phyloP scores from a whole-genome alignment of 1,284 basidiomycete genomes.

The Amylostereum areolatum region DNA sequence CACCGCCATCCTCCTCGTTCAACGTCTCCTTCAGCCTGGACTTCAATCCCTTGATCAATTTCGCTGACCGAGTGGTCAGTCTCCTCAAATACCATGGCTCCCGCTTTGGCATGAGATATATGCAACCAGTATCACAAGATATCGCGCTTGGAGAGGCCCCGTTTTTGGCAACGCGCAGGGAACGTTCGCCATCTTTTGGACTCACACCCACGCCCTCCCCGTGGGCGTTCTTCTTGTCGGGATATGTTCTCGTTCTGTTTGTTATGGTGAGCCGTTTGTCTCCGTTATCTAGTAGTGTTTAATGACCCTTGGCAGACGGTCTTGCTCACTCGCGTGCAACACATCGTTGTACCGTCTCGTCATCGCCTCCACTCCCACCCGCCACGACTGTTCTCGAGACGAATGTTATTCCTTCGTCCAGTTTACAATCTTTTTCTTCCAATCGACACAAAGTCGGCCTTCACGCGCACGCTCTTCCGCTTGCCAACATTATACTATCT shows the following conservation, averaged over 20 bases:
- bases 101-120: slow-evolving; percentile 9
- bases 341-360: slow-evolving; percentile 67
- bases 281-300: neutral
- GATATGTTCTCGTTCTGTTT: slow-evolving; percentile 60
- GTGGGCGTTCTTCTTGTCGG: slow-evolving; percentile 64
- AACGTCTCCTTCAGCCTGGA: slow-evolving; percentile 26
- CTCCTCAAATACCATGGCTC: slow-evolving; percentile 30
- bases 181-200: slow-evolving; percentile 1
- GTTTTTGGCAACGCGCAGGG: neutral
- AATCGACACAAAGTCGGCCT: slow-evolving; percentile 52
- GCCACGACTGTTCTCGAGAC: no score
- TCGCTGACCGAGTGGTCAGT: slow-evolving; percentile 38
- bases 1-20: slow-evolving; percentile 7
- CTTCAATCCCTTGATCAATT: slow-evolving; percentile 27
- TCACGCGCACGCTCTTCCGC: slow-evolving; percentile 52
- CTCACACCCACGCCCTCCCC: slow-evolving; percentile 31
- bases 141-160: neutral
- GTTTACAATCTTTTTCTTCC: slow-evolving; percentile 46
- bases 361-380: slow-evolving; percentile 17
- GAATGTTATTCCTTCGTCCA: slow-evolving; percentile 21
- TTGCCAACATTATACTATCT: slow-evolving; percentile 59
- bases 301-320: slow-evolving; percentile 42
- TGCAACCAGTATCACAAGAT: neutral
- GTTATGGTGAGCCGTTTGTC: slow-evolving; percentile 44
- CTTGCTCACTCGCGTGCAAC: slow-evolving; percentile 66